Base-by-base conservation (phyloP, 2,329 filamentous ascomycete species). In the Pseudocercospora crystallina region DNA sequence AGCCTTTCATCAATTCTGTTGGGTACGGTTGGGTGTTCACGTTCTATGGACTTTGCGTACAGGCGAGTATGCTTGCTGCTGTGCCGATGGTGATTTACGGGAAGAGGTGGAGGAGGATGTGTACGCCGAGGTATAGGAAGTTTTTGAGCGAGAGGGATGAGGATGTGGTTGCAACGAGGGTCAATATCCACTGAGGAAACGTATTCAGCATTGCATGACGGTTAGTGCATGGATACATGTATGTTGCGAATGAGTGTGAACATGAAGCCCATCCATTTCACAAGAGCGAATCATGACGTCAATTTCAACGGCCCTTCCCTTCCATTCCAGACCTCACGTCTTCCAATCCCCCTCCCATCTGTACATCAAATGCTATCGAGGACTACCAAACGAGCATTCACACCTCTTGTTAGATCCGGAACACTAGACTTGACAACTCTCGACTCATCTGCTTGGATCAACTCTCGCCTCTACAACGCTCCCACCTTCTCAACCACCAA, bases 401-500 rank as follows among this genome's bases (percentile, higher is more conserved):
- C 20, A 26, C 7, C 20, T 7, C 20, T 17, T 39, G n/a, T 5
- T 13, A 15, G 4, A 13, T 13, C 14, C 12, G n/a, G 14, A 10
- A 39, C 10, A 5, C 17, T n/a, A 17, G 8, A 39, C 5, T 39
- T 13, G 2, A 5, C 36, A 7, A 17, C 17, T 17, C 13, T 39
- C 36, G n/a, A 2, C 5, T 20, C 7, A 13, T 15, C n/a, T 39
- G 2, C 14, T 14, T 11, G 2, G n/a, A 2, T 14, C 12, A 15
- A 20, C 37, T 1, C 13, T 26, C 9, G 5, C 37, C 17, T 26
- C 26, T 7, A 5, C n/a, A 9, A 12, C 17, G 14, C 37, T 12
- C 26, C 37, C n/a, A n/a, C n/a, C 12, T 55, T 49, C 35, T 51
- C 53, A 41, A 34, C 41, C 50, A 26, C 20, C 20, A 26, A 3